Conservation (phyloP, 345 rosid species). For the Eucalyptus polybractea region DNA sequence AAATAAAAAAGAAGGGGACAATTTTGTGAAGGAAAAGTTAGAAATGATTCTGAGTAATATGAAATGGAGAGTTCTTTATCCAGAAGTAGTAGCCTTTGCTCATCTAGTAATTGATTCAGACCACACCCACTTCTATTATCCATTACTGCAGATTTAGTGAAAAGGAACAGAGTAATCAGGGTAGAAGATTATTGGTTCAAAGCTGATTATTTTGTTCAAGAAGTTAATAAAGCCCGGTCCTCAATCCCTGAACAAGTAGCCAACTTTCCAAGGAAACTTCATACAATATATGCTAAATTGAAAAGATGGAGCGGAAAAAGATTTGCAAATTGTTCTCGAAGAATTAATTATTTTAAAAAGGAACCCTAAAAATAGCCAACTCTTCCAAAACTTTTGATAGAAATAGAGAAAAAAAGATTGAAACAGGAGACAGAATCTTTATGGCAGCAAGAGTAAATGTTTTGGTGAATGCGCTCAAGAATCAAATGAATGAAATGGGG, state of each 20-base stretch:
- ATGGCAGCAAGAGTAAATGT: accelerated
- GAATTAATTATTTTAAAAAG: too few species aligned
- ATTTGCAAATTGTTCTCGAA: accelerated
- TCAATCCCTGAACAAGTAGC: background rate
- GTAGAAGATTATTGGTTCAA: background rate
- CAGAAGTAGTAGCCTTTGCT: too few species aligned
- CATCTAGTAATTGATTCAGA: accelerated
- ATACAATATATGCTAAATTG: accelerated
- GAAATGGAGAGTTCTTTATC: too few species aligned
- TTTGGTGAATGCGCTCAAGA: accelerated
- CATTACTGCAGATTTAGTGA: accelerated
- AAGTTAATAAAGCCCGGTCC: accelerated
- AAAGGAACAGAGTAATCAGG: accelerated
- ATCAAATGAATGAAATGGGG: accelerated
- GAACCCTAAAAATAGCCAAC: background rate
- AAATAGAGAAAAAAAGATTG: accelerated
- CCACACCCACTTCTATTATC: too few species aligned
- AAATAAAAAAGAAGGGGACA: too few species aligned
- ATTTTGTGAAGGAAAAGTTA: too few species aligned
- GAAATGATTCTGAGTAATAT: accelerated
- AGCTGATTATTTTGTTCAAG: background rate
- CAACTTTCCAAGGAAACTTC: accelerated
- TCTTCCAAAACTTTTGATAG: background rate
- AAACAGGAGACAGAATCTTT: accelerated
- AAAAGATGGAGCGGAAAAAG: background rate